Percentiles rank a stretch among this genome's conserved stretches.
Evolutionary conservation across 2,329 filamentous ascomycete species (phyloP).

Genomic region (Fusarium aywerte): DNA sequence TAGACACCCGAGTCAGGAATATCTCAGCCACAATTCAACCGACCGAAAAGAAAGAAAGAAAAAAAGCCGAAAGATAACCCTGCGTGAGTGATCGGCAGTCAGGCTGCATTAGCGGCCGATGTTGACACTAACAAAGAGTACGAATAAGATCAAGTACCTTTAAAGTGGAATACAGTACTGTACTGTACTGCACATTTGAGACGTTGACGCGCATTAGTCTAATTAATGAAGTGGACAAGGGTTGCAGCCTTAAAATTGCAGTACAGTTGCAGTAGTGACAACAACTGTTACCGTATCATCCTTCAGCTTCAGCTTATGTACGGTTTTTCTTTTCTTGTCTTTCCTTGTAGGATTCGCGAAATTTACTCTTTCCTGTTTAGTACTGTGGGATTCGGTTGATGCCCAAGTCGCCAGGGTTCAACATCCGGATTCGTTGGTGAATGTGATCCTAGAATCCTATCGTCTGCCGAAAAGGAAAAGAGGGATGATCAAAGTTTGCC

Average conservation of each 20-base stretch:
- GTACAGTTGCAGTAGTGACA: neutral
- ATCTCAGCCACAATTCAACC: neutral
- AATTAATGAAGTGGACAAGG: neutral
- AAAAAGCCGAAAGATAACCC: neutral
- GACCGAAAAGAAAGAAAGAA: neutral
- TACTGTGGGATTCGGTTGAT: neutral
- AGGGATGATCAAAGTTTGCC: neutral
- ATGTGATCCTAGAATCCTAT: neutral
- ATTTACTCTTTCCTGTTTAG: slow-evolving; percentile 2
- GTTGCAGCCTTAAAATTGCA: neutral
- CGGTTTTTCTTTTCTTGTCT: no score
- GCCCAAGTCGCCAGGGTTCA: neutral
- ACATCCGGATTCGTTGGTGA: neutral
- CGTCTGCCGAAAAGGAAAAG: neutral
- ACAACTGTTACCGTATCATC: no score
- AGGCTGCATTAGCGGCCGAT: slow-evolving; percentile 38
- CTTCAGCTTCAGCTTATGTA: no score
- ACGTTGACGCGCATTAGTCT: no score
- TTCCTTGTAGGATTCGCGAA: slow-evolving; percentile 4
- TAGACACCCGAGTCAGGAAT: neutral
- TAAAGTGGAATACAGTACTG: neutral
- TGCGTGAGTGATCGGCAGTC: slow-evolving; percentile 9
- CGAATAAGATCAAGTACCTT: slow-evolving; percentile 10
- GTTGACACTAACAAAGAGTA: slow-evolving; percentile 13
- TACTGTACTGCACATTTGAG: no score